Evolutionary conservation across 2,329 filamentous ascomycete genomes (phyloP), one percentile per base, ranked within the genome.

Genomic region (Aspergillus ochraceus): DNA sequence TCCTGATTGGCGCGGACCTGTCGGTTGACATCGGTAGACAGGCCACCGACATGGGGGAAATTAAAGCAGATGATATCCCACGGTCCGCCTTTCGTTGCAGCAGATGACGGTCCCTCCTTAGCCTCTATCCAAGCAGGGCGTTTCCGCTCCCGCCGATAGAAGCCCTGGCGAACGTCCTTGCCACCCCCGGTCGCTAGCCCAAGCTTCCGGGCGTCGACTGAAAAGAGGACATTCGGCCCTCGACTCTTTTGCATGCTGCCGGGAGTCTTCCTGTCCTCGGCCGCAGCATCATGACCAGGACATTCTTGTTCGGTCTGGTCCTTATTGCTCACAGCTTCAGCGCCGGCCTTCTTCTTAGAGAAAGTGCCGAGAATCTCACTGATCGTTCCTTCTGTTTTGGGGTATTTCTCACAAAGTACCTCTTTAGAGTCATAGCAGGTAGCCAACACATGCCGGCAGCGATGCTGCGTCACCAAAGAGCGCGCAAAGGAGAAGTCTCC

Each of bases 41-140:
- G 88, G 50, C 95, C 95, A 64, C 95, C 95, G 3, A 96, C 90
- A 79, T 99, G 95, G 39, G 95, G 95, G 76, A 99, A 99, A 81
- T 97, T 97, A 86, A 98, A 99, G 66, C 94, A 83, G 63, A 98
- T 88, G 58, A 87, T 84, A 74, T 96, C 88, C 82, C 90, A 93
- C 4, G 80, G 76, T 3, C 77, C 76, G 17, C 70, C 70, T 4
- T 57, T 42, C 8, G 54, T 58, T 19, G 45, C 19, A 26, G 62
- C 24, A 49, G 54, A 19, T 1, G 29, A 20, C n/a, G 19, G 39
- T 22, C 29, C 24, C 14, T 55, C 53, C 22, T 55, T 61, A n/a
- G 55, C 55, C 47, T 60, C 49, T 46, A 66, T 24, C 68, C 70
- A 74, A 9, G 58, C 69, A 46, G 58, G 76, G 51, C 73, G 69